Evolutionary conservation across 495 filamentous ascomycete genomes (phyloP), one percentile per base, ranked within the genome.

Genomic region (Aspergillus sclerotioniger): DNA sequence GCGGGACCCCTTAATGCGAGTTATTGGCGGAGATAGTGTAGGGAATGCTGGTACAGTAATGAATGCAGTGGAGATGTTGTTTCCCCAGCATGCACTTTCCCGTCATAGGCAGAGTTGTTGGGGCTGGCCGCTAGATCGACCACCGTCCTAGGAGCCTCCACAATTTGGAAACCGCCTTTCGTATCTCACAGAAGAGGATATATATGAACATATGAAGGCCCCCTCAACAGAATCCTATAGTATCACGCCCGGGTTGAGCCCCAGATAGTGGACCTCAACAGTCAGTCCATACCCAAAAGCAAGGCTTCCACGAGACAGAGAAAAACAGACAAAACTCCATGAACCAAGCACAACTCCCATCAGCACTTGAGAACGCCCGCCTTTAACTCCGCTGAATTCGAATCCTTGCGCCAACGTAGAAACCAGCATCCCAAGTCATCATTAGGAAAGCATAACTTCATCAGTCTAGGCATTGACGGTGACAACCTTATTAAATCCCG

Each of bases 401-500:
- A 12, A 41, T 41, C n/a, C 13, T 6, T 37, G 33, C 13, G n/a
- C 13, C 37, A n/a, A 15, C 37, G n/a, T 13, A 41, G 13, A 41
- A 15, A n/a, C 37, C 37, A 41, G n/a, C 15, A 13, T n/a, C 13
- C 37, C 37, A 13, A 47, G 16, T 5, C 28, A 16, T 16, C 17
- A n/a, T 44, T 51, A 53, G 48, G 25, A 62, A 51, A 61, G 60
- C 15, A 53, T 46, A 62, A 59, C 45, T 56, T 47, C 16, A 21
- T 28, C 25, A 29, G 43, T 53, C 28, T 75, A 89, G 52, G 86
- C 88, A 56, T 76, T 71, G 15, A 84, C 75, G 57, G 87, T 87
- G 28, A 96, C 87, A 21, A 97, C 78, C 73, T 89, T 90, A 44
- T 67, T 74, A 74, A 94, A 98, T 10, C 95, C 95, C 57, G 88